A percentile compares a stretch with the other conserved stretches of the same genome.
These are phyloP conservation scores for Daedaleopsis sinensis DNA, from an alignment of 768 basidiomycete genomes.

Conservation along the genomic window DNA sequence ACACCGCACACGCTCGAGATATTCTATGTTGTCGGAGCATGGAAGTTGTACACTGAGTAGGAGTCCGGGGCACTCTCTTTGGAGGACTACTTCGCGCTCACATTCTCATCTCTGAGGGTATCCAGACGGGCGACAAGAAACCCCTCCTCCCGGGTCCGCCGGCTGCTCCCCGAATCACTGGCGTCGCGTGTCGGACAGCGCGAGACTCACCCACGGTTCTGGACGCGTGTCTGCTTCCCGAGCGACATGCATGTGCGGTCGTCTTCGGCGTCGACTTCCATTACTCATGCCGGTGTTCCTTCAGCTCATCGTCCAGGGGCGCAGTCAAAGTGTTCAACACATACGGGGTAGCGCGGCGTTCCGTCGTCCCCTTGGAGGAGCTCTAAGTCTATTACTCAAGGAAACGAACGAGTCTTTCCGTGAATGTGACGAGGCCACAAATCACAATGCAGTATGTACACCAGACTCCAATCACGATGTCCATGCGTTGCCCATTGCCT, in stretches of 20 bases:
- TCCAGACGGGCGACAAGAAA: background rate
- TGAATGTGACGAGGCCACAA: no score
- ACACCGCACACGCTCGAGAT: background rate
- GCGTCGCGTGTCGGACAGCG: background rate
- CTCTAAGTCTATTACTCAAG: no score
- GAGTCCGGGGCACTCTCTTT: background rate
- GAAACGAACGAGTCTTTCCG: no score
- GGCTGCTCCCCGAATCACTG: background rate
- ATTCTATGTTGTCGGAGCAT: background rate
- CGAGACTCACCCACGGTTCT: slow-evolving; percentile 1
- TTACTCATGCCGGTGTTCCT: background rate
- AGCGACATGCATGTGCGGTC: background rate
- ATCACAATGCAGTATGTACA: no score
- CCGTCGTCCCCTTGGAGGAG: background rate
- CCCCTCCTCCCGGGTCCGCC: background rate
- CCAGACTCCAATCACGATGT: no score
- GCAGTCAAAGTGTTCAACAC: slow-evolving; percentile 8
- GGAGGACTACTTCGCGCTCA: no score
- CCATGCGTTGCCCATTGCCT: no score
- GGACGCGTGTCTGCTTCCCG: background rate
- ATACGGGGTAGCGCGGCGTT: slow-evolving; percentile 3
- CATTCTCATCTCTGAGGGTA: background rate
- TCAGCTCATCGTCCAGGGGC: slow-evolving; percentile 3
- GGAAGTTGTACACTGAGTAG: background rate
- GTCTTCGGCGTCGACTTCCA: background rate